Conservation (phyloP, 225 moss, liverwort and hornwort genomes). For the Antitrichia curtipendula region DNA sequence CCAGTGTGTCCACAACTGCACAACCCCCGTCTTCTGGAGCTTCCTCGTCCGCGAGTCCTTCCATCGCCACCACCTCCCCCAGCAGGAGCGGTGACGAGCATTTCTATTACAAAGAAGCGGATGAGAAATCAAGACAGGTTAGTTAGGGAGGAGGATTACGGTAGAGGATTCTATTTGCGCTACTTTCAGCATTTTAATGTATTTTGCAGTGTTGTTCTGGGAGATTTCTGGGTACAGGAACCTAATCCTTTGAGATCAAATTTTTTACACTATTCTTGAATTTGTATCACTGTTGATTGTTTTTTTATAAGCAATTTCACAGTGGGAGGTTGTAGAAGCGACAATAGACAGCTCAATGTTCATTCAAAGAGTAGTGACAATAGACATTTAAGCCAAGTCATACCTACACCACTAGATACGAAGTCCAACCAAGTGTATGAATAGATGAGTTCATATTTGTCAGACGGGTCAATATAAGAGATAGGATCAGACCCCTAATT, state of each 20-base stretch:
- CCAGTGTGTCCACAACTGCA: slow-evolving; percentile 6
- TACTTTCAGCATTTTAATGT: neutral
- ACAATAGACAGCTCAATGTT: neutral
- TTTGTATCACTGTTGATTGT: neutral
- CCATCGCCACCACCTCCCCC: neutral
- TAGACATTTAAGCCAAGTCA: neutral
- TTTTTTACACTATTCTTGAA: neutral
- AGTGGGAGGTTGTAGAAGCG: neutral
- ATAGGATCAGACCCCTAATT: neutral
- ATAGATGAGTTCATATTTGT: neutral
- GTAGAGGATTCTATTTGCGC: neutral
- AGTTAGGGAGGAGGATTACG: neutral
- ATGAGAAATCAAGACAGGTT: slow-evolving; percentile 29
- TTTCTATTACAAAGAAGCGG: slow-evolving; percentile 17
- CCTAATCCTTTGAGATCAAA: neutral
- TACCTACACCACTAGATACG: neutral
- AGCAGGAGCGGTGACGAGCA: slow-evolving; percentile 1
- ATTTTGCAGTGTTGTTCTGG: neutral
- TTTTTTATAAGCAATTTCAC: neutral
- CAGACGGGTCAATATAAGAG: neutral
- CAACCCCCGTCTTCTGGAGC: neutral
- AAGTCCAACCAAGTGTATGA: neutral
- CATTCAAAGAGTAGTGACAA: neutral
- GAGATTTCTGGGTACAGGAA: neutral
- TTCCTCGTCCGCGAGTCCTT: neutral